Percentiles rank a stretch among this genome's conserved stretches.
phyloP scores from a whole-genome alignment of 2,329 filamentous ascomycete species.

The Ciborinia camelliae region DNA sequence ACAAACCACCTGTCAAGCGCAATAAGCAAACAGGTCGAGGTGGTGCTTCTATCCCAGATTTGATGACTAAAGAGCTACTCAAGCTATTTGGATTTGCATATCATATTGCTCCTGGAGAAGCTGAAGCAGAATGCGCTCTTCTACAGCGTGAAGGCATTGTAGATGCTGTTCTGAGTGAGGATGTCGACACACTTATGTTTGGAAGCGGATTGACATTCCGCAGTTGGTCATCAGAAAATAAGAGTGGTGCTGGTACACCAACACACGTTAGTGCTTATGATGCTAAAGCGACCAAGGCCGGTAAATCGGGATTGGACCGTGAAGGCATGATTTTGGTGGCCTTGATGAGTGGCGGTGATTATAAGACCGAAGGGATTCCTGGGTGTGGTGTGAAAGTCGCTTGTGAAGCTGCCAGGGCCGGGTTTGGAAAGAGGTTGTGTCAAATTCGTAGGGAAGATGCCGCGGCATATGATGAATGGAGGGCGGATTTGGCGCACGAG shows the following conservation, averaged over 20 bases:
- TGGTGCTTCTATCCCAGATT: slow-evolving; percentile 64
- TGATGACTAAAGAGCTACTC: slow-evolving; percentile 79
- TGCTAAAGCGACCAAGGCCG: slow-evolving; percentile 52
- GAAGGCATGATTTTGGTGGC: slow-evolving; percentile 93
- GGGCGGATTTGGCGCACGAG: slow-evolving; percentile 67
- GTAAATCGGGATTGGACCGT: slow-evolving; percentile 60
- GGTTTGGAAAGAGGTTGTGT: slow-evolving; percentile 77
- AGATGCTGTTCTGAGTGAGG: slow-evolving; percentile 91
- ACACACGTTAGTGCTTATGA: slow-evolving; percentile 87
- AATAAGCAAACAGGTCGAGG: slow-evolving; percentile 68
- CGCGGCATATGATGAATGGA: slow-evolving; percentile 65
- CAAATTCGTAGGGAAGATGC: slow-evolving; percentile 57
- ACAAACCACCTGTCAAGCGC: slow-evolving; percentile 84
- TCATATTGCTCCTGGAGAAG: slow-evolving; percentile 89
- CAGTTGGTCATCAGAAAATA: slow-evolving; percentile 76
- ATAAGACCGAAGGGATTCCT: slow-evolving; percentile 81
- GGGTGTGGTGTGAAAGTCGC: slow-evolving; percentile 86
- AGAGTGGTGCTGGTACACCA: slow-evolving; percentile 60
- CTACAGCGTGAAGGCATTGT: slow-evolving; percentile 79
- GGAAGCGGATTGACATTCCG: slow-evolving; percentile 75
- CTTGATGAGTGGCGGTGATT: slow-evolving; percentile 93
- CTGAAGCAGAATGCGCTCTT: slow-evolving; percentile 91
- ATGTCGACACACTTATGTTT: slow-evolving; percentile 98
- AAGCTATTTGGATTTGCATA: slow-evolving; percentile 78
- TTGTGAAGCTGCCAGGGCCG: slow-evolving; percentile 83